Base-by-base conservation (phyloP, 768 basidiomycete genomes). In the Auriscalpium orientale region DNA sequence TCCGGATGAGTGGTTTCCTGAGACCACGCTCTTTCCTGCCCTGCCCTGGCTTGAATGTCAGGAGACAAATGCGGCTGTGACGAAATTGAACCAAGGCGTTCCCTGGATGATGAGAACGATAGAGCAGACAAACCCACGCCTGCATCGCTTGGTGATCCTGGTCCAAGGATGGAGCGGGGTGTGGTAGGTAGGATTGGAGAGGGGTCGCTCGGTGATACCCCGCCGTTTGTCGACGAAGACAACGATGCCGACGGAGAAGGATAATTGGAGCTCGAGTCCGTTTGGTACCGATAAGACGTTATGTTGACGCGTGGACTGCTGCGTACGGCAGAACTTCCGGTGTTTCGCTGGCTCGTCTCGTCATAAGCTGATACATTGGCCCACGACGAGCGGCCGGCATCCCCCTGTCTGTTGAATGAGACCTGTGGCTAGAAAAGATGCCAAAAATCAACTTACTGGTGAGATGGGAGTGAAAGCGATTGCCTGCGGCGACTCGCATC, bases 241-340 rank as follows among this genome's bases (percentile, higher is more conserved):
- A 62, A 53, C n/a, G 61, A 60, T 47, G 55, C 56, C 9, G 61
- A 56, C 16, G 61, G 56, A 15, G 61, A 62, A 51, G 61, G 53
- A 47, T 58, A 47, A 11, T 40, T 50, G 43, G 61, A 56, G 51
- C 53, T 57, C 7, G 53, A 60, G 44, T 56, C 58, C 28, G 58
- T 47, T 37, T 43, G 50, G 33, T 49, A 53, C 40, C 55, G 58
- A 53, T 56, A 49, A 22, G 53, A 37, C 11, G 56, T 51, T 28
- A 53, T 44, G 21, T 43, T 36, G 46, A 49, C 36, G 35, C 47
- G 56, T 34, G 55, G 35, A 34, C 49, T 49, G 38, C 51, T 52
- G 34, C 44, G 54, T 21, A 51, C 18, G 18, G 20, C 18, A 18
- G 40, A 43, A 15, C 40, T 13, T 4, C 18, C 40, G 40, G 40